Conservation (phyloP, 768 basidiomycete species). For the Dacryopinax primogenitus region DNA sequence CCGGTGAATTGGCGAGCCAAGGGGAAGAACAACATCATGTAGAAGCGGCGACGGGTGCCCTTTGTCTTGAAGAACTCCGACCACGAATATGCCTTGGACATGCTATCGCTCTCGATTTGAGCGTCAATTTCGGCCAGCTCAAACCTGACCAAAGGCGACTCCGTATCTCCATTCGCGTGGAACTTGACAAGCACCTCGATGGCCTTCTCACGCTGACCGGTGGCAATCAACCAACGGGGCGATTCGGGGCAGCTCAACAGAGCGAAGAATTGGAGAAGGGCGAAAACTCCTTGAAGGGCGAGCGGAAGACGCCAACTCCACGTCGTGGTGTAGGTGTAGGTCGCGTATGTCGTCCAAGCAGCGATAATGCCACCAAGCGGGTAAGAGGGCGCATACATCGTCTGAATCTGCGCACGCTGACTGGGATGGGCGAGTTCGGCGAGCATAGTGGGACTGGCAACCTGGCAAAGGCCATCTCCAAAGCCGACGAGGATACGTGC, state of each 20-base stretch:
- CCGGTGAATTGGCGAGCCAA: slow-evolving; percentile 68
- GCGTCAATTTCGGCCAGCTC: slow-evolving; percentile 65
- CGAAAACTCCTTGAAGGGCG: slow-evolving; percentile 46
- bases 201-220: slow-evolving; percentile 42
- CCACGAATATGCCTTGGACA: slow-evolving; percentile 39
- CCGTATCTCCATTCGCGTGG: slow-evolving; percentile 51
- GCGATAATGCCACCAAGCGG: slow-evolving; percentile 56
- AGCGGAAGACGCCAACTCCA: slow-evolving; percentile 54
- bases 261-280: slow-evolving; percentile 41
- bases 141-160: slow-evolving; percentile 48
- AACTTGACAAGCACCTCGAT: slow-evolving; percentile 51
- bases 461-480: slow-evolving; percentile 48
- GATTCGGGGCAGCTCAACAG: slow-evolving; percentile 55
- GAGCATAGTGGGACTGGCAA: slow-evolving; percentile 36
- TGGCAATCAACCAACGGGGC: slow-evolving; percentile 52
- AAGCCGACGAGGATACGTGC: slow-evolving; percentile 47
- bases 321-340: slow-evolving; percentile 25
- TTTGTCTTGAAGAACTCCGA: slow-evolving; percentile 43
- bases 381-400: slow-evolving; percentile 54
- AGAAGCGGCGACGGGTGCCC: slow-evolving; percentile 57
- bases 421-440: slow-evolving; percentile 60
- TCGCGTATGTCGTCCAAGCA: slow-evolving; percentile 36
- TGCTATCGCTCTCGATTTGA: slow-evolving; percentile 49
- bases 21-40: slow-evolving; percentile 51
- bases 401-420: slow-evolving; percentile 26